Evolutionary conservation across 2,329 filamentous ascomycete genomes (phyloP).

Genomic region (Phialemonium atrogriseum): DNA sequence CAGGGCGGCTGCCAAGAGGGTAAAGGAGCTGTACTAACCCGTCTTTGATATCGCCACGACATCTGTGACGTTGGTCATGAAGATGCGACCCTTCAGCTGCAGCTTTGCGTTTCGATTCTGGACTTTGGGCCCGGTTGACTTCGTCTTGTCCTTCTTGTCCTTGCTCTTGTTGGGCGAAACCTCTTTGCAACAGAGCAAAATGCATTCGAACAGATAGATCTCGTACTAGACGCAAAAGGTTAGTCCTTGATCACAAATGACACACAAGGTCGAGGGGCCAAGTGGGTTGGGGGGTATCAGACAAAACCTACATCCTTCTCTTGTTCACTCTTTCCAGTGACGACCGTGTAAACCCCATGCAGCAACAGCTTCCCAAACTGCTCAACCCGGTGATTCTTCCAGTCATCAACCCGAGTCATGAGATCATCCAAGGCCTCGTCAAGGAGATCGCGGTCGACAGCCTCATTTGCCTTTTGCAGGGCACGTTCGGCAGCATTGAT

Average conservation of each 20-base stretch:
- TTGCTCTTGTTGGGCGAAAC: conserved; percentile 75
- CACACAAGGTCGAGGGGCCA: too few relatives aligned
- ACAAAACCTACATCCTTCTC: conserved; percentile 69
- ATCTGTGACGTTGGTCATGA: conserved; percentile 98
- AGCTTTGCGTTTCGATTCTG: conserved; percentile 68
- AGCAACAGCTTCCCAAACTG: conserved; percentile 85
- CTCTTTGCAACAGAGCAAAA: conserved; percentile 95
- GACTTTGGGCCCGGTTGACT: conserved; percentile 46
- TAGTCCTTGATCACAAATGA: too few relatives aligned
- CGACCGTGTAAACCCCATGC: conserved; percentile 83
- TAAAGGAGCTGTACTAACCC: conserved; percentile 52
- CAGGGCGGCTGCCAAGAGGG: conserved; percentile 1
- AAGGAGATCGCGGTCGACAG: conserved; percentile 80
- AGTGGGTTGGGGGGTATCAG: too few relatives aligned
- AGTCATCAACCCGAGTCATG: conserved; percentile 79
- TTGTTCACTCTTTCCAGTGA: conserved; percentile 82
- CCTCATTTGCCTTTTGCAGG: conserved; percentile 78
- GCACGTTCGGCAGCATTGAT: conserved; percentile 78
- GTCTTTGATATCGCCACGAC: conserved; percentile 81
- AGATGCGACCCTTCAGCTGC: conserved; percentile 93
- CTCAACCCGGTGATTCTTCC: conserved; percentile 87
- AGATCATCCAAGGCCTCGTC: conserved; percentile 79
- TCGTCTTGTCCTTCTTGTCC: conserved; percentile 63
- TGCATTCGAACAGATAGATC: conserved; percentile 94
- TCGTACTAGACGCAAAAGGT: conserved; percentile 78